phyloP scores from a whole-genome alignment of 441 rosid genomes.

The Melastoma candidum region DNA sequence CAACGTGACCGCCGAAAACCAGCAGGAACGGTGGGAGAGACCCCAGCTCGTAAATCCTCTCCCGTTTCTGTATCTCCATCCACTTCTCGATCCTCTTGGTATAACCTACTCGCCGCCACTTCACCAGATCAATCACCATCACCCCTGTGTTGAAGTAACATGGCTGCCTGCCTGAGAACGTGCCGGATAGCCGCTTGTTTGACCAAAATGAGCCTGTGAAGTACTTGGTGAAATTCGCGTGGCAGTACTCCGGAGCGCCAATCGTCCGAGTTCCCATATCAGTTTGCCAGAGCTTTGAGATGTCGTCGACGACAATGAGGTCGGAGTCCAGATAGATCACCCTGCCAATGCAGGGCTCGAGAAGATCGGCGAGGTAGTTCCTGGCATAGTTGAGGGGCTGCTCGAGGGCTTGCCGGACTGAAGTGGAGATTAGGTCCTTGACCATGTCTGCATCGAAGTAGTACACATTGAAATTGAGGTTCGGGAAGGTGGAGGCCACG shows the following conservation, averaged over 20 bases:
- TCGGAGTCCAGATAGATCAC: conserved; percentile 81
- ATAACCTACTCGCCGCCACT: conserved; percentile 67
- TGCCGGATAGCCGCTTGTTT: conserved; percentile 31
- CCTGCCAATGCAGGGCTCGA: conserved; percentile 63
- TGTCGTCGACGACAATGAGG: conserved; percentile 71
- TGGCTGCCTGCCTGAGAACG: conserved; percentile 48
- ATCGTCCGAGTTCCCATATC: conserved; percentile 42
- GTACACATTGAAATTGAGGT: conserved; percentile 62
- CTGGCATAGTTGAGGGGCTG: conserved; percentile 89
- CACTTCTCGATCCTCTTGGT: conserved; percentile 71
- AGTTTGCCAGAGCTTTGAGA: conserved; percentile 61
- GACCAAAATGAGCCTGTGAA: conserved; percentile 70
- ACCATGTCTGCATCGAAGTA: conserved; percentile 70
- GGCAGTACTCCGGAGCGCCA: conserved; percentile 92
- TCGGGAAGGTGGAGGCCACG: conserved; percentile 69
- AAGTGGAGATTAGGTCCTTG: conserved; percentile 60
- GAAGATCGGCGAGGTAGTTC: conserved; percentile 70
- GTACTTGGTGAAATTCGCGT: conserved; percentile 75
- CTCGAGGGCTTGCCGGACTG: conserved; percentile 83
- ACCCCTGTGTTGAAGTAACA: conserved; percentile 91
- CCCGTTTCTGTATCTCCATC: conserved; percentile 82
- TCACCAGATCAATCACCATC: conserved; percentile 78
- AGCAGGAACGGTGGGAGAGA: conserved; percentile 79
- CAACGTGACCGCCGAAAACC: conserved; percentile 72
- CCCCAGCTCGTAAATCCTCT: conserved; percentile 75